These are phyloP conservation scores for Lepidopterella palustris DNA, from an alignment of 495 filamentous ascomycete genomes.

Conservation along the genomic window DNA sequence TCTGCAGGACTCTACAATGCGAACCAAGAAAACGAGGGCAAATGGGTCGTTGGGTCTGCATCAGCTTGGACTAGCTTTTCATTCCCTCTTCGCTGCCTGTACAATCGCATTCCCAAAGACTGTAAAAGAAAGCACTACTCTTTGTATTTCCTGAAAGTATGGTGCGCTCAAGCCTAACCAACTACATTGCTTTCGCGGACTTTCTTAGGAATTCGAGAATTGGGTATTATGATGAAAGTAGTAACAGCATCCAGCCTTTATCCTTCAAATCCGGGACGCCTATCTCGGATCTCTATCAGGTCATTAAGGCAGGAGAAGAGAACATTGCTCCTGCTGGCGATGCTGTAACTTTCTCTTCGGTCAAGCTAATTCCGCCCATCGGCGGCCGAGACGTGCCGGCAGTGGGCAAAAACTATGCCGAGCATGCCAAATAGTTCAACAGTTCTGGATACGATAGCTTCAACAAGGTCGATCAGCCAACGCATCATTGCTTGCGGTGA, in stretches of 20 bases:
- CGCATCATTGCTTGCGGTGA: slow-evolving; percentile 46
- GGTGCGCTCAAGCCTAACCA: slow-evolving; percentile 22
- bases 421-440: slow-evolving; percentile 48
- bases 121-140: too few species aligned
- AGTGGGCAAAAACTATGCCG: slow-evolving; percentile 52
- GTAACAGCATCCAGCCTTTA: slow-evolving; percentile 42
- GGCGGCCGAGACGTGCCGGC: slow-evolving; percentile 47
- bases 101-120: background rate
- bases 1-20: background rate
- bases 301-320: slow-evolving; percentile 42
- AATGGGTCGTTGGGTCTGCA: background rate
- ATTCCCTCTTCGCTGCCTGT: background rate
- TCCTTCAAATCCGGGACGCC: slow-evolving; percentile 45
- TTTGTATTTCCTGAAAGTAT: background rate
- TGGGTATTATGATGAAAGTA: slow-evolving; percentile 43
- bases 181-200: slow-evolving; percentile 34
- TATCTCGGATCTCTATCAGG: slow-evolving; percentile 44
- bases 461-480: slow-evolving; percentile 44
- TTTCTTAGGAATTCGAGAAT: slow-evolving; percentile 23
- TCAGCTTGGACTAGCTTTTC: background rate
- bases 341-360: slow-evolving; percentile 36
- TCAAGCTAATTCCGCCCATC: slow-evolving; percentile 44
- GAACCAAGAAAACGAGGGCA: too few species aligned
- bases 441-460: slow-evolving; percentile 46
- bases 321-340: slow-evolving; percentile 31